Percentiles rank a stretch among this genome's conserved stretches.
phyloP scores from a whole-genome alignment of 1,284 basidiomycete species.

The Meripilus lineatus region DNA sequence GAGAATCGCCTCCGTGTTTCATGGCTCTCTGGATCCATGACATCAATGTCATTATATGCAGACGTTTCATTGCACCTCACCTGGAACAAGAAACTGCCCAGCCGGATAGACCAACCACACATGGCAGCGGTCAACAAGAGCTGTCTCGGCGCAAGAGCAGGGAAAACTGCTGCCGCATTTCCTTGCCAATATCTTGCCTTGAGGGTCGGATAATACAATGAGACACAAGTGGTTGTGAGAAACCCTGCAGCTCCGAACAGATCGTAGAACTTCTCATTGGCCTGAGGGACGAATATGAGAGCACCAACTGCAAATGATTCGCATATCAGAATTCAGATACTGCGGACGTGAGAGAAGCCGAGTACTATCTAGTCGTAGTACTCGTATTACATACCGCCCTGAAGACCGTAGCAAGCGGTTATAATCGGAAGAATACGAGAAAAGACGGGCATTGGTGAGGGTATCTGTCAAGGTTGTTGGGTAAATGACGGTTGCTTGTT shows the following conservation, averaged over 20 bases:
- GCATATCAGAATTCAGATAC: background rate
- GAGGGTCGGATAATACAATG: conserved; percentile 57
- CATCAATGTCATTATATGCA: conserved; percentile 6
- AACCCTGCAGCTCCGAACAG: conserved; percentile 64
- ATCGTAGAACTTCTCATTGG: conserved; percentile 56
- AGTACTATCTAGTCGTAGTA: too few species aligned
- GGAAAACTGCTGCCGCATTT: conserved; percentile 29
- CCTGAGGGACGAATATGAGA: conserved; percentile 50
- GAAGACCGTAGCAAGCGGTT: too few species aligned
- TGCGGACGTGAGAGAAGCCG: background rate
- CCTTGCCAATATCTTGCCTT: conserved; percentile 42
- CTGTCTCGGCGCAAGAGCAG: conserved; percentile 50
- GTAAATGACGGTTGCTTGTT: too few species aligned
- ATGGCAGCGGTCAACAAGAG: conserved; percentile 50
- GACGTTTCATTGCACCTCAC: conserved; percentile 30
- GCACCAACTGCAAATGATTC: conserved; percentile 36
- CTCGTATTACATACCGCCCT: too few species aligned
- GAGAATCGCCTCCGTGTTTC: conserved; percentile 52
- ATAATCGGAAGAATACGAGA: too few species aligned
- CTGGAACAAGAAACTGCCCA: conserved; percentile 59
- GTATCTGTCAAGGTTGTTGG: too few species aligned
- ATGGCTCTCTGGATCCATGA: conserved; percentile 34
- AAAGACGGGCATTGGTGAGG: too few species aligned
- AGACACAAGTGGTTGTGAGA: conserved; percentile 56
- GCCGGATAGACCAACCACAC: conserved; percentile 56